Conservation (phyloP, 2,329 filamentous ascomycete species). For the Trichoderma sp. region DNA sequence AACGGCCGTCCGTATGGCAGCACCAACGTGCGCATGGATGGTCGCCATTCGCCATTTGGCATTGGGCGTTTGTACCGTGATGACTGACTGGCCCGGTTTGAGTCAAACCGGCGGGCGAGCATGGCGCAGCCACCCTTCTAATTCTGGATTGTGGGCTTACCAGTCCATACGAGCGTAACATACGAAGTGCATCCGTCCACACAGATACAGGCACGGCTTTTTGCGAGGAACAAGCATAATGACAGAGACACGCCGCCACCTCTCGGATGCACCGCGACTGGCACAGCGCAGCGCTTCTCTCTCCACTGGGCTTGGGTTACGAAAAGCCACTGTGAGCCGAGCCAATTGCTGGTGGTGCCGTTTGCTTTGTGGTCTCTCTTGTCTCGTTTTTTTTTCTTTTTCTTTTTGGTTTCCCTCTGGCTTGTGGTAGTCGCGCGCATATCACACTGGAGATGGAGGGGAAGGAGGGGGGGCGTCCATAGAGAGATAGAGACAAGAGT, state of each 20-base stretch:
- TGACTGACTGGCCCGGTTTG: constrained; percentile 6
- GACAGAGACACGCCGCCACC: constrained; percentile 11
- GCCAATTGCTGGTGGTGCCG: neutral
- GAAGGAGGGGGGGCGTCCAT: neutral
- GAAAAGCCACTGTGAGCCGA: neutral
- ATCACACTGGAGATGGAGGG: neutral
- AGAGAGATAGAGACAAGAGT: neutral
- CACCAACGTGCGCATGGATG: neutral
- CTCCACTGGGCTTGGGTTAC: constrained; percentile 2
- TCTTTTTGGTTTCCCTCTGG: neutral
- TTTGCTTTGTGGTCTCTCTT: neutral
- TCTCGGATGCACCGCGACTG: constrained; percentile 30
- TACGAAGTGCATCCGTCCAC: constrained; percentile 10
- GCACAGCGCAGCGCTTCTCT: constrained; percentile 3
- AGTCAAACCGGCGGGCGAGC: constrained; percentile 22
- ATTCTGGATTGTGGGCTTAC: constrained; percentile 33
- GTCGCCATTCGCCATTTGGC: neutral
- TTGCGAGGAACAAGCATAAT: neutral
- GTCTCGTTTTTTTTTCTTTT: neutral
- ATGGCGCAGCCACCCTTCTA: constrained; percentile 38
- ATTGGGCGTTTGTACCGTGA: neutral
- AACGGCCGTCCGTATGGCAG: neutral
- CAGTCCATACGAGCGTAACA: constrained; percentile 7
- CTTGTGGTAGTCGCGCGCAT: constrained; percentile 5
- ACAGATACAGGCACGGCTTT: neutral